Evolutionary conservation across 176 grass and related monocot genomes (phyloP).

Genomic region (Ensete ventricosum): DNA sequence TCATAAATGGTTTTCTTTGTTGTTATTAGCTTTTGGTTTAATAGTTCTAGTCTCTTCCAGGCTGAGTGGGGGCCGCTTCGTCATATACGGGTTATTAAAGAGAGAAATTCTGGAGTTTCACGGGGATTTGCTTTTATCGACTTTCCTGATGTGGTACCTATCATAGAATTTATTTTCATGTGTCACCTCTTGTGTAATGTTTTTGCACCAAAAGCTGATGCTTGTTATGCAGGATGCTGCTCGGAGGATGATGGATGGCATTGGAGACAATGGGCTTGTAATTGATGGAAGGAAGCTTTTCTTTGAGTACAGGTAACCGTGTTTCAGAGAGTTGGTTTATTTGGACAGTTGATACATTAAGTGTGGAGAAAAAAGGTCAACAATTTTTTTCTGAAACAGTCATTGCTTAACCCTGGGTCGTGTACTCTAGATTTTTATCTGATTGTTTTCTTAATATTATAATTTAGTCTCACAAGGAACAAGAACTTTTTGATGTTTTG

Average conservation of each 20-base stretch:
- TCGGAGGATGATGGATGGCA: slow-evolving; percentile 66
- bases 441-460: not conserved
- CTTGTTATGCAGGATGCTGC: slow-evolving; percentile 71
- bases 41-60: slow-evolving; percentile 63
- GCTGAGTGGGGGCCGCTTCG: slow-evolving; percentile 96
- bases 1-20: slow-evolving; percentile 46
- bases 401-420: too few relatives aligned
- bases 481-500: not conserved
- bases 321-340: not conserved
- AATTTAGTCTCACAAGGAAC: not conserved
- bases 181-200: slow-evolving; percentile 3
- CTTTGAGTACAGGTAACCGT: slow-evolving; percentile 71
- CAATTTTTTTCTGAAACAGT: too few relatives aligned
- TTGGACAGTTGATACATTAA: not conserved
- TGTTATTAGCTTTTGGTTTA: slow-evolving; percentile 37
- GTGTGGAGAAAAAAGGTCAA: not conserved
- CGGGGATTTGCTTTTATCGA: slow-evolving; percentile 98
- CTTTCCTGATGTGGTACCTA: slow-evolving; percentile 82
- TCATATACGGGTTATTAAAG: slow-evolving; percentile 93
- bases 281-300: slow-evolving; percentile 87
- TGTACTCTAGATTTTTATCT: not conserved
- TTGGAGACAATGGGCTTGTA: slow-evolving; percentile 51
- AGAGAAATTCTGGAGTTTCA: slow-evolving; percentile 72
- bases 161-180: slow-evolving; percentile 14
- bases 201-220: slow-evolving; percentile 23